These are phyloP conservation scores for Pleurotus sapidus DNA, from an alignment of 768 basidiomycete species.

Conservation along the genomic window DNA sequence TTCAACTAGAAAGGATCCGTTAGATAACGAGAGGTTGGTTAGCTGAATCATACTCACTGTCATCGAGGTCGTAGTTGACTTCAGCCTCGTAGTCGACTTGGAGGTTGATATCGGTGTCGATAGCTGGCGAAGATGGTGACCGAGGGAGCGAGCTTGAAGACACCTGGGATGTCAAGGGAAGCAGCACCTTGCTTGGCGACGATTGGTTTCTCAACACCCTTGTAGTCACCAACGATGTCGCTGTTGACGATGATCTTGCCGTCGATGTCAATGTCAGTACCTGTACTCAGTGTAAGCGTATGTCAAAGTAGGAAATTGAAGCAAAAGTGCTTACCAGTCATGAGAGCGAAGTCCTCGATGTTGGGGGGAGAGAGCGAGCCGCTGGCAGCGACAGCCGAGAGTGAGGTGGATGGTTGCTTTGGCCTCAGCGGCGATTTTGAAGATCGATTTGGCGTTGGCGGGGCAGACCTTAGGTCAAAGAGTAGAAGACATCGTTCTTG, in stretches of 20 bases:
- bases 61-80: constrained; percentile 3
- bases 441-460: constrained; percentile 9
- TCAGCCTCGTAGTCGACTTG: constrained; percentile 3
- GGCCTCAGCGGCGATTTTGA: constrained; percentile 12
- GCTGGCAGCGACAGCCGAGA: constrained; percentile 24
- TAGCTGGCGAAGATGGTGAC: not conserved
- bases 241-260: constrained; percentile 2
- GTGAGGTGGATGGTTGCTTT: constrained; percentile 22
- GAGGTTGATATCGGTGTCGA: not conserved
- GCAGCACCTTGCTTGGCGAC: not conserved
- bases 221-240: constrained; percentile 5
- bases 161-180: not conserved
- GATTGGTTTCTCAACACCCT: not conserved
- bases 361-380: constrained; percentile 25
- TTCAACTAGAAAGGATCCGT: not conserved
- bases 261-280: constrained; percentile 4
- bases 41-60: not conserved
- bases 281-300: not conserved
- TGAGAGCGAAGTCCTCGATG: constrained; percentile 22
- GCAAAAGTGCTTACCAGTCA: too few species aligned
- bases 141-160: constrained; percentile 1
- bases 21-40: not conserved
- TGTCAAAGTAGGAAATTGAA: too few species aligned
- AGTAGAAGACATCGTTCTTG: constrained; percentile 5
- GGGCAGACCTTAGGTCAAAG: constrained; percentile 2